Evolutionary conservation across 2,329 filamentous ascomycete genomes (phyloP), one percentile per base, ranked within the genome.

Genomic region (Colletotrichum sojae): DNA sequence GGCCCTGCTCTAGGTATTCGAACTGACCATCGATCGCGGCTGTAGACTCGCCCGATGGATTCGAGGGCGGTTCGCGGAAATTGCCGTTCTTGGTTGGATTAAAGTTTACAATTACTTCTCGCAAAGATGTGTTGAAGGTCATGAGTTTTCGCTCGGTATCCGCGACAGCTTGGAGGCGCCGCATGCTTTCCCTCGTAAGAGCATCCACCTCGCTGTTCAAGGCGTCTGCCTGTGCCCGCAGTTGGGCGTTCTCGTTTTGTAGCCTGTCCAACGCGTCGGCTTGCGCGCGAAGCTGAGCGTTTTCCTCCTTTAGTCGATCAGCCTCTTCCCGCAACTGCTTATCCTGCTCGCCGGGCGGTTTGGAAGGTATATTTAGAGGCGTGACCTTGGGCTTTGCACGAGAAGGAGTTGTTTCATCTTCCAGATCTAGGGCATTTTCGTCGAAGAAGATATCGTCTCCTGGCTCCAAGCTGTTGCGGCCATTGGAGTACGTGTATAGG

Each of bases 371-470:
- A 65, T 88, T 86, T n/a, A 89, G 84, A 25, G 81, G 76, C 59
- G 83, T 83, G 66, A 83, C 83, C 58, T 78, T 80, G 39, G 76
- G 74, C 22, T 56, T 63, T n/a, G 66, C 76, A 73, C 56, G 72
- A 67, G 83, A 85, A 71, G 64, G 31, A 39, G 31, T 20, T 20
- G 22, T 43, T 18, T 55, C 36, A 15, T 45, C 27, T n/a, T 92
- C 89, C 20, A 91, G 78, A 67, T 89, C 87, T 72, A 94, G 82
- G 75, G 90, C 93, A 67, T 90, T 86, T 72, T 96, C 93, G 75
- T 97, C 93, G 74, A 97, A 94, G 55, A 91, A 87, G 67, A 89
- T 82, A 6, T 89, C 86, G 16, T 89, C 87, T 46, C 83, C 83
- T 18, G 84, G 83, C 40, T 89, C 88, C 71, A 89, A 76, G 74